These are phyloP conservation scores for Suillus fuscotomentosus DNA, from an alignment of 768 basidiomycete species.

Conservation along the genomic window DNA sequence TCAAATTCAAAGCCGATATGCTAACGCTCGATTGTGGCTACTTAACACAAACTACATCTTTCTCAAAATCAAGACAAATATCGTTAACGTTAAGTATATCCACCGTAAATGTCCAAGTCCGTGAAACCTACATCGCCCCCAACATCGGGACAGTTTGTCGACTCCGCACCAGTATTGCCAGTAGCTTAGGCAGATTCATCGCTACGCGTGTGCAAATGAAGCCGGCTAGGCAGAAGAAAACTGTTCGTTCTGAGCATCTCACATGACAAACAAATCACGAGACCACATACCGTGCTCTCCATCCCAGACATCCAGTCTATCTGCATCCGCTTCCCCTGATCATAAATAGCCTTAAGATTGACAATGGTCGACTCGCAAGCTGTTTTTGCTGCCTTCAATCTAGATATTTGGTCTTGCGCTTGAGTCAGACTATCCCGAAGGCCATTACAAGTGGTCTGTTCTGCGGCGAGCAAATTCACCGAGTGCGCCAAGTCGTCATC, in stretches of 20 bases:
- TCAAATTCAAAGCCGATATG: not conserved
- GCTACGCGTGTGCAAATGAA: not conserved
- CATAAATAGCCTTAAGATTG: constrained; percentile 31
- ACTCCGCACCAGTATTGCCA: not conserved
- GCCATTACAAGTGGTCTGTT: not conserved
- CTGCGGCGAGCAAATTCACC: not conserved
- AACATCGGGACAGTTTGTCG: not conserved
- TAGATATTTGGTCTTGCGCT: constrained; percentile 33
- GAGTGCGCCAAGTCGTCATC: not conserved
- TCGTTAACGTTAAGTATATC: not conserved
- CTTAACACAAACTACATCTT: not conserved
- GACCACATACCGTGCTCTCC: constrained; percentile 34
- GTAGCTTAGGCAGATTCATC: not conserved
- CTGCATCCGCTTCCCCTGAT: constrained; percentile 32
- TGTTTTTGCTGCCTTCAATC: constrained; percentile 30
- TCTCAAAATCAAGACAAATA: not conserved
- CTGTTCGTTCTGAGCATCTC: not conserved
- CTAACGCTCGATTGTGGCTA: not conserved
- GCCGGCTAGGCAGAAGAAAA: not conserved
- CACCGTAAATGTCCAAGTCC: not conserved
- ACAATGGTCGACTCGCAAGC: constrained; percentile 36
- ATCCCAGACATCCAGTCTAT: constrained; percentile 33
- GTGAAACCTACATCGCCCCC: not conserved
- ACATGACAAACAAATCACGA: not conserved
- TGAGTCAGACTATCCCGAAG: constrained; percentile 16